Percentiles rank a stretch among this genome's conserved stretches.
phyloP scores from a whole-genome alignment of 345 rosid species.

The Brassica juncea region DNA sequence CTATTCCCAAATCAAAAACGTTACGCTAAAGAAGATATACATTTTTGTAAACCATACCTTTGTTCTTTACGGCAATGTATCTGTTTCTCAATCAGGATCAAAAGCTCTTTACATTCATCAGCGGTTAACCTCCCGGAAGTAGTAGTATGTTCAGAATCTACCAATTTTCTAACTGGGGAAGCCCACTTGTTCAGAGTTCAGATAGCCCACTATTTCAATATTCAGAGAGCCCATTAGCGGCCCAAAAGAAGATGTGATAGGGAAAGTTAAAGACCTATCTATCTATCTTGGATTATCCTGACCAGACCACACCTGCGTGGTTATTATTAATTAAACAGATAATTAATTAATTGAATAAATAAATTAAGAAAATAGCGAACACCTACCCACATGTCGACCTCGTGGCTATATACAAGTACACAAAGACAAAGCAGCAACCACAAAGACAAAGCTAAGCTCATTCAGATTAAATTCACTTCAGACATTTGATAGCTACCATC shows the following conservation, averaged over 20 bases:
- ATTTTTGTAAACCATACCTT: no score
- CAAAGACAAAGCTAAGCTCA: background rate
- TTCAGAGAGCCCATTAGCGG: no score
- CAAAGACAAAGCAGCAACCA: background rate
- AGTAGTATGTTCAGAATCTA: no score
- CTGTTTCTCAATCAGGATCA: no score
- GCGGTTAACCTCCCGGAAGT: no score
- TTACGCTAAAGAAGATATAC: no score
- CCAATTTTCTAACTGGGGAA: no score
- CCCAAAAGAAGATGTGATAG: no score
- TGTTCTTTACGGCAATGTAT: no score
- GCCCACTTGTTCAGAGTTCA: background rate
- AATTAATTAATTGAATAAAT: background rate
- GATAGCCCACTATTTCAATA: background rate
- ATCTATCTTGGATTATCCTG: background rate
- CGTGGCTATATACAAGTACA: slow-evolving; percentile 3
- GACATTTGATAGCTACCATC: background rate
- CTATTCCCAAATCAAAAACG: no score
- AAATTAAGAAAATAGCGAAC: background rate
- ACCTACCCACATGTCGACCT: slow-evolving; percentile 18
- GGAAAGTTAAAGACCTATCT: no score
- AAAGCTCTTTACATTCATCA: no score
- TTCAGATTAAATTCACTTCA: background rate
- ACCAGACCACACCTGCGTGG: background rate
- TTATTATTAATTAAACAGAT: background rate